These are phyloP conservation scores for Metschnikowia peoriensis DNA, from an alignment of 805 yeast species.

Conservation along the genomic window DNA sequence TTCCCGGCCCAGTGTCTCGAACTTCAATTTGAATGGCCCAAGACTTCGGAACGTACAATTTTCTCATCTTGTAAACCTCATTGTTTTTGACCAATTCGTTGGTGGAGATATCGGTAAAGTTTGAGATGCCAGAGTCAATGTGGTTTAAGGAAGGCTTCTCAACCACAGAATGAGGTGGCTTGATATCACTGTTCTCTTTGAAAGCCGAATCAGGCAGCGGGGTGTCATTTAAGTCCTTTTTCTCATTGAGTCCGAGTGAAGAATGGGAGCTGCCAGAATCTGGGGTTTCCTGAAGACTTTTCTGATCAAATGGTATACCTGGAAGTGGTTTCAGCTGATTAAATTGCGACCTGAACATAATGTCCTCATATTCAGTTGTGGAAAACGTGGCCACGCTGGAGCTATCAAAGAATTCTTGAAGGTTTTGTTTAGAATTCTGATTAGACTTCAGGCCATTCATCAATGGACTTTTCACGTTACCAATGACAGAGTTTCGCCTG, in stretches of 20 bases:
- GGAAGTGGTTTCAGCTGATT: conserved; percentile 18
- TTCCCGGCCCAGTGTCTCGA: conserved; percentile 92
- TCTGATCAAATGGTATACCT: conserved; percentile 1
- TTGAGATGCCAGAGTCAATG: conserved; percentile 1
- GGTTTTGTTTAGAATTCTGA: conserved; percentile 2
- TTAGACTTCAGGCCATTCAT: neutral
- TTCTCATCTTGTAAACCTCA: conserved; percentile 34
- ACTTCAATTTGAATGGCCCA: conserved; percentile 74
- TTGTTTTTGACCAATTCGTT: conserved; percentile 36
- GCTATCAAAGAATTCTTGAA: conserved; percentile 3
- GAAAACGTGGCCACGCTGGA: conserved; percentile 34
- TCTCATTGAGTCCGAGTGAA: conserved; percentile 2
- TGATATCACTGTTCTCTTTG: neutral
- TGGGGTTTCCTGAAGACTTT: neutral
- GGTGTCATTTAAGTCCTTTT: neutral
- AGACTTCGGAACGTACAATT: conserved; percentile 36
- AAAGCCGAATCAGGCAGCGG: conserved; percentile 4
- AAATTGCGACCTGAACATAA: conserved; percentile 38
- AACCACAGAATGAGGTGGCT: neutral
- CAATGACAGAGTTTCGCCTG: neutral
- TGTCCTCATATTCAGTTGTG: conserved; percentile 39
- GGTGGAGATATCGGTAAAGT: conserved; percentile 9
- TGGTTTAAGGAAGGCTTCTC: conserved; percentile 5
- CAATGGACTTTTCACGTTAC: neutral
- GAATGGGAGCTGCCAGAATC: neutral